Evolutionary conservation across 2,329 filamentous ascomycete species (phyloP), one percentile per base, ranked within the genome.

Genomic region (Penicillium sp.): DNA sequence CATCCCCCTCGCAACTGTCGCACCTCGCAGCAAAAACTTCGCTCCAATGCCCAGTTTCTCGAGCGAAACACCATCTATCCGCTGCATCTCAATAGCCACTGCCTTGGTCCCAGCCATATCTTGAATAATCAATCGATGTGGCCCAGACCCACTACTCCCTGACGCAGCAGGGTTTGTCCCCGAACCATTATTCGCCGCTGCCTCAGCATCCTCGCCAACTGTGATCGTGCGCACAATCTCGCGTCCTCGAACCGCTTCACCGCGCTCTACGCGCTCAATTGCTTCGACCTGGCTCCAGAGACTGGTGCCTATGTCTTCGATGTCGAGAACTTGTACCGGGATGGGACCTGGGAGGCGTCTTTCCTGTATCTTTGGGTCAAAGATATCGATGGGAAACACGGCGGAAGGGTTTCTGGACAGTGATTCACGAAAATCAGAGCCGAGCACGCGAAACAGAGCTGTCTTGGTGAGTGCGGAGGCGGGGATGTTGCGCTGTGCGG

Each of bases 241-340:
- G 10, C 92, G 79, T 0, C 95, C 95, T 42, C 78, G 77, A n/a
- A 79, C 72, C 2, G 80, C 76, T 57, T 82, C 78, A 5, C 80
- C 75, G 13, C 78, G 75, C 65, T 85, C 81, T 3, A 83, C 71
- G 9, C 81, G 78, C 50, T 80, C 80, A 43, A 83, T 85, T 33
- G 88, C 86, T 72, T 97, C 92, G 31, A 96, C 84, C 73, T 97
- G 92, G 62, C 91, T 88, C 91, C 93, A 96, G 51, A 89, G 84
- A 66, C 89, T 92, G 52, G 84, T 82, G 2, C 88, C 84, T 21
- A 98, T 83, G 69, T 98, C 93, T 69, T 96, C 89, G 8, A 98
- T 81, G 66, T 96, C 92, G 1, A 96, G 78, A 1, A 98, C 85
- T 73, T 98, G 95, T 1, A 95, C 88, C 3, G 88, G 80, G 1